A percentile compares a stretch with the other conserved stretches of the same genome.
phyloP scores from a whole-genome alignment of 306 rosid species.

The Sophora flavescens region DNA sequence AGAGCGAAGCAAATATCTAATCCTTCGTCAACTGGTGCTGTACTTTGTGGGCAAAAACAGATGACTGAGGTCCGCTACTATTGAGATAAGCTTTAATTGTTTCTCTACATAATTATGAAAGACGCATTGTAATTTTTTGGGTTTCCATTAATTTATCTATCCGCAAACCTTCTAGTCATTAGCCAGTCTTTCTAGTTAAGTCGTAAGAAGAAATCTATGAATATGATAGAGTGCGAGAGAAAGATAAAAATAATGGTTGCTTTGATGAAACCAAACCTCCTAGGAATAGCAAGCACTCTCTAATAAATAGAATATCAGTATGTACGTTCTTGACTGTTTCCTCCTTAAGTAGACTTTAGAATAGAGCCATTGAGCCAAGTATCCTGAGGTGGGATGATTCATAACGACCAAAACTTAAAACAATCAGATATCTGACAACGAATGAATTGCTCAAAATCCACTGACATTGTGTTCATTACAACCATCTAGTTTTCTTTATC shows the following conservation, averaged over 20 bases:
- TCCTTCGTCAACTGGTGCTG: conserved; percentile 75
- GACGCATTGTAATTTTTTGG: neutral
- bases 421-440: neutral
- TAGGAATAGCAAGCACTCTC: conserved; percentile 4
- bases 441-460: neutral
- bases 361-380: conserved; percentile 26
- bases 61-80: conserved; percentile 79
- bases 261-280: conserved; percentile 23
- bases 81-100: conserved; percentile 29
- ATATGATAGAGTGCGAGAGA: conserved; percentile 5
- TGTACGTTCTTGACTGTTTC: conserved; percentile 7
- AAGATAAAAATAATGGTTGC: conserved; percentile 23
- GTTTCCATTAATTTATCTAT: neutral
- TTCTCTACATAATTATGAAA: conserved; percentile 19
- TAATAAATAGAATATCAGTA: neutral
- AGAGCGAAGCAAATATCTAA: conserved; percentile 72
- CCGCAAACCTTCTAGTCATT: neutral
- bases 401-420: conserved; percentile 9
- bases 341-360: conserved; percentile 3
- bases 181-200: conserved; percentile 9
- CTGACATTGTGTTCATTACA: conserved; percentile 6
- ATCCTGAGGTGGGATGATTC: neutral
- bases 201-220: conserved; percentile 19
- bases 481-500: neutral
- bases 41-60: conserved; percentile 92